Evolutionary conservation across 139 green algal species (phyloP).

Genomic region (Auxenochlorella protothecoides): DNA sequence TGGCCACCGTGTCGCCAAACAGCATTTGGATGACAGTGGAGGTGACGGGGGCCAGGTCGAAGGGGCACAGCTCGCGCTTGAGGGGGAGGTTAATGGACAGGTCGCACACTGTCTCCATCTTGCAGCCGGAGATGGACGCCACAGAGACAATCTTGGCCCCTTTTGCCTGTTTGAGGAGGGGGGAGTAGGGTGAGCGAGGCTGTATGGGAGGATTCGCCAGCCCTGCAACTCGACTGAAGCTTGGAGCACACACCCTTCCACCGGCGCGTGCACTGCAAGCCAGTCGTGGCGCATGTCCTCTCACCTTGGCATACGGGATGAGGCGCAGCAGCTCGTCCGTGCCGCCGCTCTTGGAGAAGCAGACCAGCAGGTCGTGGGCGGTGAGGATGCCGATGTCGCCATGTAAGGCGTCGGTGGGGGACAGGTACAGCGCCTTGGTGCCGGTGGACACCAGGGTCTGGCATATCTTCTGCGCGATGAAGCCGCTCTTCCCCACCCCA

Average conservation of each 20-base stretch:
- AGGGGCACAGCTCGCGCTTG: conserved; percentile 54
- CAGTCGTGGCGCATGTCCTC: no score
- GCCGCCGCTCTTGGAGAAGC: conserved; percentile 44
- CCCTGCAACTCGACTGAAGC: no score
- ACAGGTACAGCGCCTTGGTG: conserved; percentile 51
- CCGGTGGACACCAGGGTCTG: conserved; percentile 56
- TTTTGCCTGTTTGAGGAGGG: conserved; percentile 31
- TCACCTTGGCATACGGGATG: conserved; percentile 38
- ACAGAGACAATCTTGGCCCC: conserved; percentile 42
- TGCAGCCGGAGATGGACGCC: conserved; percentile 21
- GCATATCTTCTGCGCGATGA: conserved; percentile 60
- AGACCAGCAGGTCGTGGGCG: conserved; percentile 38
- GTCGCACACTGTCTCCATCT: conserved; percentile 36
- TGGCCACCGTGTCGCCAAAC: conserved; percentile 55
- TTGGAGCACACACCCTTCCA: no score
- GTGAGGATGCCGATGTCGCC: conserved; percentile 52
- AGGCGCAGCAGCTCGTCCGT: conserved; percentile 53
- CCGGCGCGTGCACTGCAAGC: not conserved
- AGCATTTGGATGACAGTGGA: conserved; percentile 53
- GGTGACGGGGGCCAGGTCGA: conserved; percentile 51
- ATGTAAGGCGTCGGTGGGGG: conserved; percentile 48
- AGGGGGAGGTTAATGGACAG: conserved; percentile 42
- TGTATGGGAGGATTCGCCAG: no score
- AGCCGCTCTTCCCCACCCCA: conserved; percentile 54
- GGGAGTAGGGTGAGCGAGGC: not conserved